A percentile compares a stretch with the other conserved stretches of the same genome.
These are phyloP conservation scores for Combretum micranthum DNA, from an alignment of 345 rosid species.

Conservation along the genomic window DNA sequence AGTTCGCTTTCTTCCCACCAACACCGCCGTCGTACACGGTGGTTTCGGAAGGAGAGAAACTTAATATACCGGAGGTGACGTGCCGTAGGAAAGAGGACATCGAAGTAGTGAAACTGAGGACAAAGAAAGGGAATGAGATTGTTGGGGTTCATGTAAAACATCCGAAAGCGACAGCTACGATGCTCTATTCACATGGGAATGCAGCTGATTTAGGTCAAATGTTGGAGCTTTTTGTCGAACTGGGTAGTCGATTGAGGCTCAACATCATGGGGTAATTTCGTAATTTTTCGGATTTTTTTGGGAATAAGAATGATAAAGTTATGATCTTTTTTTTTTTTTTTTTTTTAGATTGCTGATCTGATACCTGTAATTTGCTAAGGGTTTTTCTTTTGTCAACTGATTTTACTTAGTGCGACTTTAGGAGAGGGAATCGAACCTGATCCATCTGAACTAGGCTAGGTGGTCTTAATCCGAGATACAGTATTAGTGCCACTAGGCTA, in stretches of 20 bases:
- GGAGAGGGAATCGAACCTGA: no score
- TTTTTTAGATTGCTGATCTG: background rate
- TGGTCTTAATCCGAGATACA: no score
- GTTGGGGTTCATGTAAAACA: constrained; percentile 74
- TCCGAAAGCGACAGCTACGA: constrained; percentile 60
- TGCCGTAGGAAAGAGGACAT: constrained; percentile 59
- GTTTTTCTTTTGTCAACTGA: no score
- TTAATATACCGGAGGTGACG: constrained; percentile 12
- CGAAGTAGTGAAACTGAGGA: constrained; percentile 68
- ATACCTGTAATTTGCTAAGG: no score
- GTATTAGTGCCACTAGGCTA: no score
- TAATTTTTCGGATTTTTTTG: background rate
- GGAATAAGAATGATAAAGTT: background rate
- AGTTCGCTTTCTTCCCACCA: constrained; percentile 98
- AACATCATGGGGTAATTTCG: constrained; percentile 82
- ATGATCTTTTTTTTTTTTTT: background rate
- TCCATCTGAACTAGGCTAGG: no score
- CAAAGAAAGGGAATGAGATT: constrained; percentile 69
- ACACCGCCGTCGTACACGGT: constrained; percentile 75
- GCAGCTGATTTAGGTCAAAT: constrained; percentile 97
- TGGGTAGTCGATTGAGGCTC: constrained; percentile 72
- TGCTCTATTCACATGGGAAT: constrained; percentile 94
- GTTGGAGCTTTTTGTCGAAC: constrained; percentile 86
- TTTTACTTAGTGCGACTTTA: no score
- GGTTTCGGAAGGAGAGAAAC: constrained; percentile 29